Evolutionary conservation across 1,284 basidiomycete species (phyloP).

Genomic region (Farysia itapuensis): DNA sequence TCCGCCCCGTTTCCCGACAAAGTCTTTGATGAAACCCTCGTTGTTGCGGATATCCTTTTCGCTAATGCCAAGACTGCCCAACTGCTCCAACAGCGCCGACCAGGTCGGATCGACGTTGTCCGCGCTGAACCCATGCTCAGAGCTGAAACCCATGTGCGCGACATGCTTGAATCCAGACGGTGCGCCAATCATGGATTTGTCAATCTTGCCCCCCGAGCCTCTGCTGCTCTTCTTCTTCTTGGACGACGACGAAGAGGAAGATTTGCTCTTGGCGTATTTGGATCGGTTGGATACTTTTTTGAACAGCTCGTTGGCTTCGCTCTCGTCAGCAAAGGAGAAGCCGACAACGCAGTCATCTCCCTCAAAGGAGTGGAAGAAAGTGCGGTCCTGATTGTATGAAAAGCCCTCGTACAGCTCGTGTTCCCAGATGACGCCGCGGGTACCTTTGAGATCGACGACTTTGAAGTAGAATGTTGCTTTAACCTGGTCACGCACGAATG

Average conservation of each 20-base stretch:
- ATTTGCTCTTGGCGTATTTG: constrained; percentile 65
- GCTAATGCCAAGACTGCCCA: constrained; percentile 71
- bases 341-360: constrained; percentile 89
- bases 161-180: constrained; percentile 82
- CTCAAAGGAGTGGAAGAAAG: constrained; percentile 90
- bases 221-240: constrained; percentile 61
- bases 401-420: constrained; percentile 87
- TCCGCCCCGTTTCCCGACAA: constrained; percentile 68
- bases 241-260: constrained; percentile 62
- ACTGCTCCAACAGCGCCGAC: constrained; percentile 74
- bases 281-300: constrained; percentile 77
- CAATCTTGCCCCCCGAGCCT: constrained; percentile 67
- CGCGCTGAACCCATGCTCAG: constrained; percentile 80
- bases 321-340: constrained; percentile 84
- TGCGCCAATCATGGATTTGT: constrained; percentile 86
- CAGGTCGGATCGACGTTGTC: constrained; percentile 90
- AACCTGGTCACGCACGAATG: constrained; percentile 47
- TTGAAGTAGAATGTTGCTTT: constrained; percentile 49
- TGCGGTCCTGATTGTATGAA: constrained; percentile 80
- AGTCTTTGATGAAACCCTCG: constrained; percentile 86
- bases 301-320: constrained; percentile 81
- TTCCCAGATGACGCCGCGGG: constrained; percentile 86
- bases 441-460: constrained; percentile 64
- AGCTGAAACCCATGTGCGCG: constrained; percentile 92
- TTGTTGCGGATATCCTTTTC: constrained; percentile 69